Evolutionary conservation across 2,329 filamentous ascomycete species (phyloP).

Genomic region (Thermoascus crustaceus): DNA sequence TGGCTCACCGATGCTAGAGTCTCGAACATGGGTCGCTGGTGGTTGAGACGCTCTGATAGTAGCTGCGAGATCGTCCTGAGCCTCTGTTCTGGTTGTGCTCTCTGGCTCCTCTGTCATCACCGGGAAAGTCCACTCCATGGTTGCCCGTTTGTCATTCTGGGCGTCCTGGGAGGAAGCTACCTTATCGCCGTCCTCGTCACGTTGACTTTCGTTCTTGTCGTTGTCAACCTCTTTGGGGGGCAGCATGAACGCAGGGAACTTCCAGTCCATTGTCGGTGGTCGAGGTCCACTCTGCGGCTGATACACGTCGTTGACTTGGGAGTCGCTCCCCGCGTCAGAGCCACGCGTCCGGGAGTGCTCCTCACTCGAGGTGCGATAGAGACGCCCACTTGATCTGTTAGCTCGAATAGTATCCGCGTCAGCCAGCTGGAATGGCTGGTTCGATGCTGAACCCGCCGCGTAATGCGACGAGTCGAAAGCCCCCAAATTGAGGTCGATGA

Average conservation of each 20-base stretch:
- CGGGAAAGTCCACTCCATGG: conserved; percentile 50
- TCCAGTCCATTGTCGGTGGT: conserved; percentile 42
- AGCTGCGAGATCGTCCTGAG: conserved; percentile 19
- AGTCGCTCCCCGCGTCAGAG: conserved; percentile 19
- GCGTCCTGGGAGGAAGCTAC: background rate
- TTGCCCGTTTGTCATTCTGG: conserved; percentile 26
- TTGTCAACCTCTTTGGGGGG: conserved; percentile 13
- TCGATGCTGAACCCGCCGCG: conserved; percentile 43
- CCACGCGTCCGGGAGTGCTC: conserved; percentile 24
- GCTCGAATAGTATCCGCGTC: conserved; percentile 50
- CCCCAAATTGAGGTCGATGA: conserved; percentile 51
- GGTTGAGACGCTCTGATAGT: conserved; percentile 24
- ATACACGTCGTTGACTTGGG: conserved; percentile 21
- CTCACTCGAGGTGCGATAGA: conserved; percentile 30
- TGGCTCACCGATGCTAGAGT: conserved; percentile 17
- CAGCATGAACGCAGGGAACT: conserved; percentile 31
- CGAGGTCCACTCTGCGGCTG: conserved; percentile 30
- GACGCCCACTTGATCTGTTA: conserved; percentile 43
- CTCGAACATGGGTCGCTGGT: conserved; percentile 9
- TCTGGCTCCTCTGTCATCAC: conserved; percentile 23
- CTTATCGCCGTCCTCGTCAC: background rate
- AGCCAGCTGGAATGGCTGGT: conserved; percentile 44
- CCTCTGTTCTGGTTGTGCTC: conserved; percentile 4
- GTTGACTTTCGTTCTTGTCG: conserved; percentile 10
- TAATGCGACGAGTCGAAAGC: conserved; percentile 43